Evolutionary conservation across 1,139 yeast genomes (phyloP), one percentile per base, ranked within the genome.

Genomic region (Yamadazyma conglobata): DNA sequence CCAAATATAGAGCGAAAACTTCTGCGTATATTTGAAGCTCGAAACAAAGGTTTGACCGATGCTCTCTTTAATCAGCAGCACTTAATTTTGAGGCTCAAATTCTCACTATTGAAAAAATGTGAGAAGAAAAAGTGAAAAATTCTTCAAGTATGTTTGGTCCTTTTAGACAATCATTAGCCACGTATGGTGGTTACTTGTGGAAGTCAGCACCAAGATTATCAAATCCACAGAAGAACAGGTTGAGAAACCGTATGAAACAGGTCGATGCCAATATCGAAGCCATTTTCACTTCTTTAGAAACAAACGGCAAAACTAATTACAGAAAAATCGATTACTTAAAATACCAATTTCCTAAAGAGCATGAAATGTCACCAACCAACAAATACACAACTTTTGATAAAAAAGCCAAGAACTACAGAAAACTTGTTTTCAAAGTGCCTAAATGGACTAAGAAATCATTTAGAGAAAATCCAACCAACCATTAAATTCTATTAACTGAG

Each of bases 111-210:
- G 18, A 17, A 24, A 7, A n/a, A 21, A 20, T 4, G n/a, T n/a
- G n/a, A n/a, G 15, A 21, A 27, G 16, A 21, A 10, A 10, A 13
- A 14, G 16, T 16, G 31, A 35, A 36, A 35, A 36, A 25, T 36
- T 36, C 31, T 17, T 17, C 22, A 27, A 20, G 24, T 28, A 85
- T 86, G 95, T 78, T 86, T 50, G 95, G 95, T 36, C 79, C 95
- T 10, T 87, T 87, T 54, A 81, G 72, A 63, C 63, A 81, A 18
- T 64, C 94, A 10, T 58, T 69, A 37, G 69, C 76, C 21, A 58
- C 74, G 10, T 58, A 79, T 28, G 94, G 97, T 34, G 97, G 97
- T 18, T 75, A 87, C 48, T 64, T 89, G 34, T 89, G 96, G 96
- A 79, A 73, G 43, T 74, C 69, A 27, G 60, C 69, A 3, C 65